phyloP scores from a whole-genome alignment of 306 rosid genomes.

The Malus sylvestris region DNA sequence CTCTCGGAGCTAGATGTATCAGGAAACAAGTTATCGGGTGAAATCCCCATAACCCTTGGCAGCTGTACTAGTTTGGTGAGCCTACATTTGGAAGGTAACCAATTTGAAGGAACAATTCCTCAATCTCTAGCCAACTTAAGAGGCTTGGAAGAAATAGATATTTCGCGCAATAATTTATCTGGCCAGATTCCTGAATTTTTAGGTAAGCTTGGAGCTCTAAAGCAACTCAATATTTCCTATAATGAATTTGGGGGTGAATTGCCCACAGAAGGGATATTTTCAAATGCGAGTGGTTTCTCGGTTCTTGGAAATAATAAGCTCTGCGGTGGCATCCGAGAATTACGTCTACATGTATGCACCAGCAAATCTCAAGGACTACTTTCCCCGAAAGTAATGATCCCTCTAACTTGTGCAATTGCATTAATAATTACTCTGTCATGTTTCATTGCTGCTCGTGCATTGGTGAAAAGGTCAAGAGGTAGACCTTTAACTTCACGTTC shows the following conservation, averaged over 20 bases:
- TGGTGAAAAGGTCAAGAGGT: neutral
- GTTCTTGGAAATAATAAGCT: conserved; percentile 24
- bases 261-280: conserved; percentile 24
- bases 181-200: conserved; percentile 27
- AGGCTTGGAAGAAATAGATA: conserved; percentile 19
- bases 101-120: conserved; percentile 25
- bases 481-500: neutral
- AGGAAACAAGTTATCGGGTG: conserved; percentile 22
- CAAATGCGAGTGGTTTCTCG: conserved; percentile 18
- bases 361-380: neutral
- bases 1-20: conserved; percentile 16
- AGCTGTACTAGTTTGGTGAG: conserved; percentile 13
- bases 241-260: conserved; percentile 25
- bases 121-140: neutral
- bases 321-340: conserved; percentile 28
- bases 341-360: conserved; percentile 21
- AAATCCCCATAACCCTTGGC: conserved; percentile 18
- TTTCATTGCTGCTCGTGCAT: neutral
- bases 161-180: conserved; percentile 27
- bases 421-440: neutral
- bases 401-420: neutral
- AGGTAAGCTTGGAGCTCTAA: neutral
- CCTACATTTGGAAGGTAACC: conserved; percentile 18
- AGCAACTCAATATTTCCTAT: conserved; percentile 22
- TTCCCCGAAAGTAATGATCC: conserved; percentile 8